A percentile compares a stretch with the other conserved stretches of the same genome.
Conservation (phyloP, 495 filamentous ascomycete species). For the Aspergillus carlsbadensis region DNA sequence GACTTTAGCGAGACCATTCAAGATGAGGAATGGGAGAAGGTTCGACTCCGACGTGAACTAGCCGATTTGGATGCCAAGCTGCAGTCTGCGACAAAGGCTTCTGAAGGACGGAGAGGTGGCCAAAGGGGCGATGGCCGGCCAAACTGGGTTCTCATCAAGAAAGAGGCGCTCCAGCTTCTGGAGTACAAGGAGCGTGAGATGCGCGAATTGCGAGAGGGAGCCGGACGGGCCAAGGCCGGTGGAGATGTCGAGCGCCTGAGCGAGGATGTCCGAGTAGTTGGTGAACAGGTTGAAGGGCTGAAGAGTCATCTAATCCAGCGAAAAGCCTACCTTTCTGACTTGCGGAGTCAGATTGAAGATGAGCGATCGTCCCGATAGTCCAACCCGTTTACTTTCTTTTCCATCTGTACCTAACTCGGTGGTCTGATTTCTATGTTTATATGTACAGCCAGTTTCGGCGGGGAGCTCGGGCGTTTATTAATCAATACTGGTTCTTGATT, state of each 20-base stretch:
- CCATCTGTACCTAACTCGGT: slow-evolving; percentile 1
- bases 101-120: slow-evolving; percentile 51
- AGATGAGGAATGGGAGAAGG: slow-evolving; percentile 94
- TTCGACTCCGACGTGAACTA: slow-evolving; percentile 87
- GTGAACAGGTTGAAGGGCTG: slow-evolving; percentile 53
- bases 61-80: slow-evolving; percentile 83
- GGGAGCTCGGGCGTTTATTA: slow-evolving; percentile 40
- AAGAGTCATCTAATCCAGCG: slow-evolving; percentile 48
- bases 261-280: slow-evolving; percentile 49
- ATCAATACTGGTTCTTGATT: slow-evolving; percentile 15
- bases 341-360: slow-evolving; percentile 48
- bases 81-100: slow-evolving; percentile 67
- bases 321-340: slow-evolving; percentile 40
- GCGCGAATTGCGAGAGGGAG: slow-evolving; percentile 45
- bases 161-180: slow-evolving; percentile 87
- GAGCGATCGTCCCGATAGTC: slow-evolving; percentile 42
- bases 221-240: slow-evolving; percentile 44
- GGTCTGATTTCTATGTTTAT: slow-evolving; percentile 17
- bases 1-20: slow-evolving; percentile 78
- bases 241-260: slow-evolving; percentile 40
- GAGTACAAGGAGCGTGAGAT: slow-evolving; percentile 52
- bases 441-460: slow-evolving; percentile 39
- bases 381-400: slow-evolving; percentile 9
- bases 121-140: slow-evolving; percentile 48
- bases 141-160: slow-evolving; percentile 76